Conservation (phyloP, 2,329 filamentous ascomycete genomes). For the Didymella arachidicola region DNA sequence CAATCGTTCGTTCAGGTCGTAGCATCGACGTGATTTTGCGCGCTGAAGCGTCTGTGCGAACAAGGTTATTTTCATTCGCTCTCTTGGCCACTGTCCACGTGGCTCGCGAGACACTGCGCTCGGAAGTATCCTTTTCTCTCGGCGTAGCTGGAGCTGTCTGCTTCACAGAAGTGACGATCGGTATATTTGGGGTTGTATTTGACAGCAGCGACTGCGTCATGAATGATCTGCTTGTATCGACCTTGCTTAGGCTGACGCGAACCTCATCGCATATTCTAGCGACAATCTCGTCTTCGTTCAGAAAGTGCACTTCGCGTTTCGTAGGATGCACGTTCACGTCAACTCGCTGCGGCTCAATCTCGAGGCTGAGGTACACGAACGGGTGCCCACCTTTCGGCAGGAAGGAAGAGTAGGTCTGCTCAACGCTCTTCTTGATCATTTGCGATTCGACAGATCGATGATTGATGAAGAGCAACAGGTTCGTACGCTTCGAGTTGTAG, state of each 20-base stretch:
- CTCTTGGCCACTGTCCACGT: conserved; percentile 41
- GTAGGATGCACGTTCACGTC: conserved; percentile 99
- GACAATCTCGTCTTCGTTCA: conserved; percentile 97
- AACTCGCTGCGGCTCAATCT: conserved; percentile 89
- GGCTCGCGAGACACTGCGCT: conserved; percentile 41
- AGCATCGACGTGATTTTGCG: conserved; percentile 99
- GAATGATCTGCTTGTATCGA: conserved; percentile 94
- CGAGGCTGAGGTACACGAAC: conserved; percentile 89
- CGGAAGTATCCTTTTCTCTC: conserved; percentile 31
- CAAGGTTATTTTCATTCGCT: conserved; percentile 83
- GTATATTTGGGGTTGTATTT: conserved; percentile 43
- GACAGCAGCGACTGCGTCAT: conserved; percentile 86
- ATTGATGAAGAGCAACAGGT: conserved; percentile 92
- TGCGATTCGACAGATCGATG: conserved; percentile 91
- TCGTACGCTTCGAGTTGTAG: conserved; percentile 89
- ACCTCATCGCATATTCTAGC: conserved; percentile 84
- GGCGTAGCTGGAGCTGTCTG: conserved; percentile 38
- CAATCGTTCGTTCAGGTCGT: conserved; percentile 59
- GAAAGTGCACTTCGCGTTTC: conserved; percentile 94
- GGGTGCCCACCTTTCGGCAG: conserved; percentile 94
- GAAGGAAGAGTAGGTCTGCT: conserved; percentile 87
- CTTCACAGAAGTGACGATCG: conserved; percentile 53
- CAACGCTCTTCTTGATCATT: conserved; percentile 85
- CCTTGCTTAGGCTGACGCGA: conserved; percentile 77
- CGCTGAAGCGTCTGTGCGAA: conserved; percentile 85